These are phyloP conservation scores for Trametes cubensis DNA, from an alignment of 768 basidiomycete genomes.

Conservation along the genomic window DNA sequence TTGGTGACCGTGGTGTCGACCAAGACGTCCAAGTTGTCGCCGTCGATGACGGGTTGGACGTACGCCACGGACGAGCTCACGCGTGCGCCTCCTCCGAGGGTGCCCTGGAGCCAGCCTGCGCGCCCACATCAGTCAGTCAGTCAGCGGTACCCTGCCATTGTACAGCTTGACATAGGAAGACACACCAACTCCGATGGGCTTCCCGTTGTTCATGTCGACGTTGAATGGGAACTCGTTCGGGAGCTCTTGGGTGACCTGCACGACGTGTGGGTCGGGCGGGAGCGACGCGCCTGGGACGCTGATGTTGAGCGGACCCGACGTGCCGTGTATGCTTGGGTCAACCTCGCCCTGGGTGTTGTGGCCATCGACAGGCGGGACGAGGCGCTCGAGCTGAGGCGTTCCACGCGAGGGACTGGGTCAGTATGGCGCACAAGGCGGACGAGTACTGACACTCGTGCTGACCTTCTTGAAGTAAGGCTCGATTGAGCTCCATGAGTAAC, in stretches of 20 bases:
- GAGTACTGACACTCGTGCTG: neutral
- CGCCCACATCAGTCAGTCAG: too few species aligned
- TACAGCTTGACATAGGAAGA: neutral
- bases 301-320: conserved; percentile 25
- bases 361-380: conserved; percentile 26
- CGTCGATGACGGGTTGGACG: conserved; percentile 6
- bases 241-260: conserved; percentile 19
- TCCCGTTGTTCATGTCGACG: conserved; percentile 29
- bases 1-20: conserved; percentile 27
- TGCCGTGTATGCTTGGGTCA: conserved; percentile 29
- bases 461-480: conserved; percentile 31
- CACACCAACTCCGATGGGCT: conserved; percentile 30
- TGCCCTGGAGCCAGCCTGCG: conserved; percentile 22
- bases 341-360: conserved; percentile 30
- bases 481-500: conserved; percentile 34
- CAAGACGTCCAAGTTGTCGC: conserved; percentile 27
- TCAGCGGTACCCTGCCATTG: neutral
- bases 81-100: conserved; percentile 9
- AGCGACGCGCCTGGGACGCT: conserved; percentile 22
- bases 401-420: too few species aligned
- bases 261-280: conserved; percentile 10
- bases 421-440: neutral
- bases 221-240: conserved; percentile 31
- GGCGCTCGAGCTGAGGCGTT: conserved; percentile 26
- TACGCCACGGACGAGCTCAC: conserved; percentile 17